A percentile compares a stretch with the other conserved stretches of the same genome.
These are phyloP conservation scores for Rhizophora mangle DNA, from an alignment of 345 rosid species.

Conservation along the genomic window DNA sequence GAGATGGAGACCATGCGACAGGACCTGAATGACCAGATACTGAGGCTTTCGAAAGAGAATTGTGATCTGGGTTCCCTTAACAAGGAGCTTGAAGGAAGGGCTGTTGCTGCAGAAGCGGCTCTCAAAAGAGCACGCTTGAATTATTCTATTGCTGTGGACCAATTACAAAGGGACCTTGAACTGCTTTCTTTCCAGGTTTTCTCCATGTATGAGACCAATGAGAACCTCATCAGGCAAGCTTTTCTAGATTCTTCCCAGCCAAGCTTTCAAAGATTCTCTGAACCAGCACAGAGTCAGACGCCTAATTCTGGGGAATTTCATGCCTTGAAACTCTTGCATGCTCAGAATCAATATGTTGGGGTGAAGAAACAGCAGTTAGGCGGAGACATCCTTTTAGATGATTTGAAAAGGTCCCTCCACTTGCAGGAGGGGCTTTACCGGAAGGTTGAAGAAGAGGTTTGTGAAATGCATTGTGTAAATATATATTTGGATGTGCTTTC, in stretches of 20 bases:
- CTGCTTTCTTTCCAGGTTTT: constrained; percentile 84
- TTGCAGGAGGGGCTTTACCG: constrained; percentile 71
- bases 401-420: constrained; percentile 71
- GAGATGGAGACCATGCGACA: constrained; percentile 78
- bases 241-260: constrained; percentile 55
- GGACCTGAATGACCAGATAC: constrained; percentile 55
- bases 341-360: constrained; percentile 43
- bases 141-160: constrained; percentile 89
- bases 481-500: constrained; percentile 79
- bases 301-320: constrained; percentile 35
- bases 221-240: constrained; percentile 85
- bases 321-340: constrained; percentile 34
- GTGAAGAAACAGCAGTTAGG: constrained; percentile 48
- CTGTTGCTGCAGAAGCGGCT: constrained; percentile 74
- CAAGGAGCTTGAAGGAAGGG: constrained; percentile 81
- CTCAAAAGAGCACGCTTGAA: constrained; percentile 94
- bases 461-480: constrained; percentile 62
- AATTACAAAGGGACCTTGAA: constrained; percentile 94
- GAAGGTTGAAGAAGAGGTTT: constrained; percentile 80
- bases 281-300: constrained; percentile 30
- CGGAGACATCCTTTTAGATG: constrained; percentile 69
- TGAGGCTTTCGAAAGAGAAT: constrained; percentile 70
- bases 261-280: constrained; percentile 32
- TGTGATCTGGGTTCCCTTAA: constrained; percentile 49
- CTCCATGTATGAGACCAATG: constrained; percentile 87